phyloP scores from a whole-genome alignment of 2,329 filamentous ascomycete species.

The Venturiaceae sp. region DNA sequence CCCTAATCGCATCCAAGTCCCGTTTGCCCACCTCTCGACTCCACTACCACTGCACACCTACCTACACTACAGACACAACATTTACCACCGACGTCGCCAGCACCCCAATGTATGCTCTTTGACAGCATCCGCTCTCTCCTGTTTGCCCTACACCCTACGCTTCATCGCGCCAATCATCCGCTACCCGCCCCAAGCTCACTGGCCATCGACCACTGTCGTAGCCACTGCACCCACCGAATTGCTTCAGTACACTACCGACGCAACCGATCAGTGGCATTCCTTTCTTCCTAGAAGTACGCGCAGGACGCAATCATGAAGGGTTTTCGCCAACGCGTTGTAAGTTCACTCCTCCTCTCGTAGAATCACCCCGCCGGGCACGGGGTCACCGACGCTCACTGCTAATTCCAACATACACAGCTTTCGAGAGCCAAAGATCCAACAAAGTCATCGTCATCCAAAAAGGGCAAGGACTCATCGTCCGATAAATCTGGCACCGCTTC shows the following conservation, averaged over 20 bases:
- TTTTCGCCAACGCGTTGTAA: slow-evolving; percentile 94
- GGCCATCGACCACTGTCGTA: not conserved
- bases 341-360: slow-evolving; percentile 26
- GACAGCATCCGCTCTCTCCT: not conserved
- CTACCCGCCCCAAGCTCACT: not conserved
- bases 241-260: not conserved
- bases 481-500: slow-evolving; percentile 62
- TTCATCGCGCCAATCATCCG: not conserved
- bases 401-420: slow-evolving; percentile 64
- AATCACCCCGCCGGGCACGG: slow-evolving; percentile 3
- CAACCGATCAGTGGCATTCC: not conserved
- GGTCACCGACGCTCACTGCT: slow-evolving; percentile 1
- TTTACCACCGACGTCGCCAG: not conserved
- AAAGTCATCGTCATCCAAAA: slow-evolving; percentile 63
- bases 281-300: slow-evolving; percentile 10
- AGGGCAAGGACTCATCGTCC: slow-evolving; percentile 24
- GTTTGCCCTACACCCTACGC: not conserved
- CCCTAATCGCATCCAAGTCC: not conserved
- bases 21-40: not conserved
- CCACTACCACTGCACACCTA: not conserved
- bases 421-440: slow-evolving; percentile 76
- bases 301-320: slow-evolving; percentile 71
- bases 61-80: not conserved
- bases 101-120: not conserved
- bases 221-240: not conserved